phyloP scores from a whole-genome alignment of 1,284 basidiomycete genomes.

The Exobasidium rhododendri region DNA sequence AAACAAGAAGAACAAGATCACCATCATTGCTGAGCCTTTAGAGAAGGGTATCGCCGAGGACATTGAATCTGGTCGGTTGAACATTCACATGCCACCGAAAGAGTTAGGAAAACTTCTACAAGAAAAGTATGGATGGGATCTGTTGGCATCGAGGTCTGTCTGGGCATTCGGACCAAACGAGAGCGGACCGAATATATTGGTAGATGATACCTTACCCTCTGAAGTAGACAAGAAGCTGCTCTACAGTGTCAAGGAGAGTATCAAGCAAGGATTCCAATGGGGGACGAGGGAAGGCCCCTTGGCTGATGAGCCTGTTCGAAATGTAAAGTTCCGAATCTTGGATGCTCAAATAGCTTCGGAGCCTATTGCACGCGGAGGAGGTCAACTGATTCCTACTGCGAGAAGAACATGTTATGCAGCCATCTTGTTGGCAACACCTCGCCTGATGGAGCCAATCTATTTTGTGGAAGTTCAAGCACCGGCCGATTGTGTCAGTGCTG shows the following conservation, averaged over 20 bases:
- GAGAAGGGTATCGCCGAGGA: constrained; percentile 54
- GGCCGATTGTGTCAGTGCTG: constrained; percentile 94
- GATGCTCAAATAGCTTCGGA: constrained; percentile 88
- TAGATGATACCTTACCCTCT: constrained; percentile 93
- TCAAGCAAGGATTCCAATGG: constrained; percentile 99
- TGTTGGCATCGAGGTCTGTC: constrained; percentile 92
- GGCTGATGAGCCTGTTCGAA: constrained; percentile 97
- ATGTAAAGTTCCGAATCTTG: constrained; percentile 93
- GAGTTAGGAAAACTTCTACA: constrained; percentile 44
- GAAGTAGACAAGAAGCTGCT: constrained; percentile 94
- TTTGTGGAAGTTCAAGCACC: constrained; percentile 97
- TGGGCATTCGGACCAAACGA: constrained; percentile 99
- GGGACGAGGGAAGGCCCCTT: constrained; percentile 92
- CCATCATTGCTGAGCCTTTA: constrained; percentile 50
- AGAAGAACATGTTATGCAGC: constrained; percentile 98
- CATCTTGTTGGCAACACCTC: constrained; percentile 71
- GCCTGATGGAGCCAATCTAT: constrained; percentile 85
- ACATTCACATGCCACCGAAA: constrained; percentile 41
- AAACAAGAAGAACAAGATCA: constrained; percentile 72
- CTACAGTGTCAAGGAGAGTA: constrained; percentile 82
- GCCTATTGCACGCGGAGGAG: constrained; percentile 94
- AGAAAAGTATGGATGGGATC: constrained; percentile 91
- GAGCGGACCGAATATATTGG: constrained; percentile 78
- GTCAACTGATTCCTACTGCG: constrained; percentile 96
- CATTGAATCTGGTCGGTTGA: constrained; percentile 41